These are phyloP conservation scores for Colletotrichum melonis DNA, from an alignment of 2,329 filamentous ascomycete genomes.

Conservation along the genomic window DNA sequence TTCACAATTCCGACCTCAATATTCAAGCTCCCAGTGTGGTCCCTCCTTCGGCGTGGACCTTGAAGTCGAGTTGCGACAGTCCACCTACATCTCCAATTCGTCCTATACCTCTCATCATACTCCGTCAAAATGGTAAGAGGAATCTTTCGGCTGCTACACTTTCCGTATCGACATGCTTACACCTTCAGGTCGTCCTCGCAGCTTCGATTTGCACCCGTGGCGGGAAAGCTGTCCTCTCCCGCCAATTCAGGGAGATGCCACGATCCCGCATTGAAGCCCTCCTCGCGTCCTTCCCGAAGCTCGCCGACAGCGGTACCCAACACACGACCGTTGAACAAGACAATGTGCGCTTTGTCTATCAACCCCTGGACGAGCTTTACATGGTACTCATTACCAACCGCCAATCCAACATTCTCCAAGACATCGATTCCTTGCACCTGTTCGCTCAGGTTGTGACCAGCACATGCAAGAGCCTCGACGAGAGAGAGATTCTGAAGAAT, in stretches of 20 bases:
- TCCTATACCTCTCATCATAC: constrained; percentile 10
- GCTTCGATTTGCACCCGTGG: constrained; percentile 98
- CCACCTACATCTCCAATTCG: constrained; percentile 28
- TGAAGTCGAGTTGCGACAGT: constrained; percentile 34
- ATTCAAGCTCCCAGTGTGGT: constrained; percentile 34
- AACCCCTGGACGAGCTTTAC: constrained; percentile 98
- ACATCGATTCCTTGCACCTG: constrained; percentile 97
- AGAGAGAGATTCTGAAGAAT: constrained; percentile 94
- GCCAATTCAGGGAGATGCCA: constrained; percentile 98
- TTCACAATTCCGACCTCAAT: constrained; percentile 38
- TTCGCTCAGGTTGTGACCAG: constrained; percentile 98
- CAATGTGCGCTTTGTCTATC: constrained; percentile 99
- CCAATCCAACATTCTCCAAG: constrained; percentile 98
- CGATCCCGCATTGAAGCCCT: constrained; percentile 96
- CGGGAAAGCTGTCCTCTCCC: constrained; percentile 97
- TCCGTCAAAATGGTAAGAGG: constrained; percentile 34
- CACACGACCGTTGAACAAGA: constrained; percentile 99
- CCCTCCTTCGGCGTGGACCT: constrained; percentile 27
- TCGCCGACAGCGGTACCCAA: constrained; percentile 94
- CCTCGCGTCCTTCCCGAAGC: constrained; percentile 96
- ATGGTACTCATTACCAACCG: constrained; percentile 99
- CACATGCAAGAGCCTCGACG: constrained; percentile 95
- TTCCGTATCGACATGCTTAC: constrained; percentile 19
- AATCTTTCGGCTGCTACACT: not conserved
- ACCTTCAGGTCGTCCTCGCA: constrained; percentile 90